Conservation (phyloP, 1,284 basidiomycete genomes). For the Leucoagaricus sp. region DNA sequence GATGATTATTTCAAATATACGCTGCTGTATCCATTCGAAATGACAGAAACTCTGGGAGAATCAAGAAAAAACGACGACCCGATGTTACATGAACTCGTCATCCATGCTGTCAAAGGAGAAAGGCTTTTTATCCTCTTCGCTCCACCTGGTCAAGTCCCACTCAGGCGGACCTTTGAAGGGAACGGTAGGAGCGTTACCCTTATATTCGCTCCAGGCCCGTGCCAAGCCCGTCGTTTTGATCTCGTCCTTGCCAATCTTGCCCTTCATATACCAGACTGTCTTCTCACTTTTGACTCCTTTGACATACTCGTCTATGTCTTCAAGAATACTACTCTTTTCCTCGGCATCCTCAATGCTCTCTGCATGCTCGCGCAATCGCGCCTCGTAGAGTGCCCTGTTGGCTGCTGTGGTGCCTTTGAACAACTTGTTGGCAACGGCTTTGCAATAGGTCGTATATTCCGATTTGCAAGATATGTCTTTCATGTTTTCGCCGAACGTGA, state of each 20-base stretch:
- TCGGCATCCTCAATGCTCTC: constrained; percentile 26
- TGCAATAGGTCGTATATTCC: constrained; percentile 35
- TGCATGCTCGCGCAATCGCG: constrained; percentile 32
- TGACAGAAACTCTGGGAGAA: background rate
- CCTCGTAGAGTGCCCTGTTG: constrained; percentile 29
- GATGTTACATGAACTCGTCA: constrained; percentile 11
- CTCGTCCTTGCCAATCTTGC: constrained; percentile 24
- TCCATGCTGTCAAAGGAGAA: constrained; percentile 28
- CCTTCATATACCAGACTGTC: constrained; percentile 31
- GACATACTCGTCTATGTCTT: constrained; percentile 12
- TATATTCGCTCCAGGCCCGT: constrained; percentile 41
- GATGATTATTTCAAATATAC: too few species aligned
- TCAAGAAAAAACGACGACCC: background rate
- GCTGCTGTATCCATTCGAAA: too few species aligned
- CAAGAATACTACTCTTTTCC: constrained; percentile 23
- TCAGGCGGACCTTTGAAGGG: constrained; percentile 24
- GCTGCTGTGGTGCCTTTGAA: constrained; percentile 34
- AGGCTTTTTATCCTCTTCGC: constrained; percentile 27
- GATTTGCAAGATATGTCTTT: constrained; percentile 22
- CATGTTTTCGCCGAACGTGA: constrained; percentile 31
- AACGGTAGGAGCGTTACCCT: constrained; percentile 21
- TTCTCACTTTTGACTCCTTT: constrained; percentile 25
- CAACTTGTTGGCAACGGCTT: constrained; percentile 36
- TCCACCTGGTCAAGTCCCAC: constrained; percentile 41
- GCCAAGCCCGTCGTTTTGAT: constrained; percentile 25